Evolutionary conservation across 2,329 filamentous ascomycete species (phyloP), one percentile per base, ranked within the genome.

Genomic region (Anthostomella pinea): DNA sequence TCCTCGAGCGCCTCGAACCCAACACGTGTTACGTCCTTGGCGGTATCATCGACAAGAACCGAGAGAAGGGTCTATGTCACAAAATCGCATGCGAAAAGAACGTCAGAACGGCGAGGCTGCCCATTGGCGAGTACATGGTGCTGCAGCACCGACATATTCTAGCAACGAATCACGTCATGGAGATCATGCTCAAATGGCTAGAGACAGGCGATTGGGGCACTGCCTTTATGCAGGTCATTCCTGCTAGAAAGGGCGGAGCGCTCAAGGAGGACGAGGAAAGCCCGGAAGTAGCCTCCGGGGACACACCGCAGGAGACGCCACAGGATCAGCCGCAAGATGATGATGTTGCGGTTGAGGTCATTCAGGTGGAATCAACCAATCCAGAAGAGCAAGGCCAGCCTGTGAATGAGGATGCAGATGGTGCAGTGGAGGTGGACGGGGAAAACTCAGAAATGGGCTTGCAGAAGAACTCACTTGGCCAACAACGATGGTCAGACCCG

Each of bases 181-280:
- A 97, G 65, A 97, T 98, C 45, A 95, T 98, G 87, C 67, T 95
- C 29, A 82, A 81, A 48, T 98, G 90, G 89, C 64, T 98, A 36
- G 88, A 96, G 63, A 79, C 79, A 31, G 87, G 86, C 2, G 85
- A 97, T 60, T 98, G 93, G 93, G 90, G 84, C 2, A 72, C 85
- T 56, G 90, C 93, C 0, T 98, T 98, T 59, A 67, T 90, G 64
- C 74, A 79, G 33, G 88, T 94, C 3, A 90, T 98, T 50, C 93
- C 93, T 0, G 89, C 88, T 64, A 73, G 93, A 45, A 98, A 98
- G 62, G 88, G 87, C 1, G 88, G 85, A 0, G 76, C 73, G 36
- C 57, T 95, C 51, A 87, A 71, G 43, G 60, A 55, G 2, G 59
- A 58, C 3, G 58, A 54, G 6, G 55, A 46, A 4, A 41, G 10